A percentile compares a stretch with the other conserved stretches of the same genome.
Conservation (phyloP, 495 filamentous ascomycete genomes). For the Jackrogersella minutella region DNA sequence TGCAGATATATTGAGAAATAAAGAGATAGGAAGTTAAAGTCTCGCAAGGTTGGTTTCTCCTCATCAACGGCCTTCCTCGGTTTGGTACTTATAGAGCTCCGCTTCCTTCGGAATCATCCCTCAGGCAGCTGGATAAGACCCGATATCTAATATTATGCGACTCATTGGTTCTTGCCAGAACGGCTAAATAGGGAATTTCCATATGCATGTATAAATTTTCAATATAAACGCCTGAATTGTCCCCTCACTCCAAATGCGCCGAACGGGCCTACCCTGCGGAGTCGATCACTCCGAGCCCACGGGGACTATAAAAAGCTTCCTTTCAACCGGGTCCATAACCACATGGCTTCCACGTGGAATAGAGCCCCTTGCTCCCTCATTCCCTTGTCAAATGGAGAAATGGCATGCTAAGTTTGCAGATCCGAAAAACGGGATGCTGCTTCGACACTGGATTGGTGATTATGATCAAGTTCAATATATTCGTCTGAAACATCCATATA, state of each 20-base stretch:
- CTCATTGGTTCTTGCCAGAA: background rate
- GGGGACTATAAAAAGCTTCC: conserved; percentile 18
- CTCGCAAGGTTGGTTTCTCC: background rate
- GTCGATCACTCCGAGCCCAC: conserved; percentile 22
- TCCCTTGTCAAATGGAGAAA: background rate
- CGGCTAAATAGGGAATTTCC: conserved; percentile 32
- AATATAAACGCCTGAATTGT: conserved; percentile 10
- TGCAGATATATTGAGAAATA: background rate
- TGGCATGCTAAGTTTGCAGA: background rate
- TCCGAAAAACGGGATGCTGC: background rate
- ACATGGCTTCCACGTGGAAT: conserved; percentile 39
- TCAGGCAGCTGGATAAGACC: too few relatives aligned
- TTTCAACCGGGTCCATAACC: conserved; percentile 30
- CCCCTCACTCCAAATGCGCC: background rate
- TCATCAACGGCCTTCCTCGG: background rate
- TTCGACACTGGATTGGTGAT: conserved; percentile 19
- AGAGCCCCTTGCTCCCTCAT: conserved; percentile 9
- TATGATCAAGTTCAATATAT: conserved; percentile 15
- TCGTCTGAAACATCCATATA: conserved; percentile 8
- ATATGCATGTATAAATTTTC: background rate
- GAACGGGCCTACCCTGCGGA: conserved; percentile 17
- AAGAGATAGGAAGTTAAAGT: background rate
- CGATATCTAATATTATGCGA: too few relatives aligned
- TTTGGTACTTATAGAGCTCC: conserved; percentile 21
- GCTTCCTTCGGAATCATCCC: background rate